Base-by-base conservation (phyloP, 1,284 basidiomycete species). In the Ceratobasidium sp. region DNA sequence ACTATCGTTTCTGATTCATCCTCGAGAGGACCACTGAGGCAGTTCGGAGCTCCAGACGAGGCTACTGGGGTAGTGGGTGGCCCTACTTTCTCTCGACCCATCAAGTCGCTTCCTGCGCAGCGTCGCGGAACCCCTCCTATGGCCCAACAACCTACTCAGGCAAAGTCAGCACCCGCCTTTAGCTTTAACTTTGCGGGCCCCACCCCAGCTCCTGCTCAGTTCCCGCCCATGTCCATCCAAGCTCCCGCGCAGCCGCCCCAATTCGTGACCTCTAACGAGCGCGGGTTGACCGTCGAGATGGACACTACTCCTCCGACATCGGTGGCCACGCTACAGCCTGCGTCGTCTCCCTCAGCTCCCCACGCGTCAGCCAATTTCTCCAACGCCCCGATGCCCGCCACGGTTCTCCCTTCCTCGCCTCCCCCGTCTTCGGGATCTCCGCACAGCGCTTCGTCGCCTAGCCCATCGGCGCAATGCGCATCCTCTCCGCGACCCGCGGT, bases 261-360 rank as follows among this genome's bases (percentile, higher is more conserved):
- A n/a, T 54, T 54, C 48, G 64, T 66, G 19, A 66, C 64, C 15
- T 66, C 64, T 19, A 66, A 66, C 50, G 64, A 66, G 29, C 51
- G 50, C n/a, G 64, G 64, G 29, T n/a, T 66, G 29, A 31, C 64
- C n/a, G 47, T 66, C n/a, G 50, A 66, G 31, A 66, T 66, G 50
- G 31, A 22, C 17, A 22, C 27, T 8, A 54, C 51, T 4, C 36
- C 51, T 4, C 64, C 64, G 36, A 36, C 48, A n/a, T 66, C 64
- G 1, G 47, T 50, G 1, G 36, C 64, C 6, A 66, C 64, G 9
- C 64, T 66, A 15, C 48, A 36, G 24, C 29, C n/a, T n/a, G n/a
- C 56, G 29, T 29, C 56, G 36, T 24, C 36, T 6, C 22, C 41
- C 4, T 36, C 51, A n/a, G 31, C 48, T 33, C 11, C 36, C 27